Percentiles rank a stretch among this genome's conserved stretches.
Evolutionary conservation across 2,329 filamentous ascomycete genomes (phyloP).

Genomic region (Aaosphaeria pasadenensis): DNA sequence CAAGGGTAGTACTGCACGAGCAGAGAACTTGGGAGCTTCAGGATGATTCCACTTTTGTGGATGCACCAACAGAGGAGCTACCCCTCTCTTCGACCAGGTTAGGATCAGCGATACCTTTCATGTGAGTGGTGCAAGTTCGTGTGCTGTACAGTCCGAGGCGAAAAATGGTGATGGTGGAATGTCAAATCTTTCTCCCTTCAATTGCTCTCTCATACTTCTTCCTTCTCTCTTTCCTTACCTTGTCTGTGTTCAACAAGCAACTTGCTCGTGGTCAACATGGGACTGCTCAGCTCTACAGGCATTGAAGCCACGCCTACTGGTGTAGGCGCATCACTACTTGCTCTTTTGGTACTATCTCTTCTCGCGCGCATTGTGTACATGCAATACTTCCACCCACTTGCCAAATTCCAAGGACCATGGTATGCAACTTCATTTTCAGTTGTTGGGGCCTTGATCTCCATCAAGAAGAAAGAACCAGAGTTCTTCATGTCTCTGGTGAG

Average conservation of each 20-base stretch:
- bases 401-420: constrained; percentile 44
- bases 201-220: neutral
- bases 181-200: neutral
- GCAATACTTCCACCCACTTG: constrained; percentile 42
- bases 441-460: constrained; percentile 22
- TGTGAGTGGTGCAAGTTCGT: too few relatives aligned
- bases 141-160: too few relatives aligned
- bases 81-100: too few relatives aligned
- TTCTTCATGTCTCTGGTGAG: constrained; percentile 25
- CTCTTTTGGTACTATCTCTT: constrained; percentile 2
- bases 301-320: neutral
- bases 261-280: constrained; percentile 1
- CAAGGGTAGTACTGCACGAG: too few relatives aligned
- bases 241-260: neutral
- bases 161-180: too few relatives aligned
- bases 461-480: constrained; percentile 23
- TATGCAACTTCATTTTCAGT: constrained; percentile 35
- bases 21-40: too few relatives aligned
- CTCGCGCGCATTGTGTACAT: constrained; percentile 30
- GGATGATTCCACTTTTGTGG: too few relatives aligned
- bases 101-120: too few relatives aligned
- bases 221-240: neutral
- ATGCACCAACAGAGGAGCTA: too few relatives aligned
- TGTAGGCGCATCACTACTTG: constrained; percentile 1
- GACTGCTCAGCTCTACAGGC: constrained; percentile 2